Percentiles rank a stretch among this genome's conserved stretches.
Evolutionary conservation across 192 early-diverging fungal genomes (phyloP).

Genomic region (Rhizoclosmatium sp.): DNA sequence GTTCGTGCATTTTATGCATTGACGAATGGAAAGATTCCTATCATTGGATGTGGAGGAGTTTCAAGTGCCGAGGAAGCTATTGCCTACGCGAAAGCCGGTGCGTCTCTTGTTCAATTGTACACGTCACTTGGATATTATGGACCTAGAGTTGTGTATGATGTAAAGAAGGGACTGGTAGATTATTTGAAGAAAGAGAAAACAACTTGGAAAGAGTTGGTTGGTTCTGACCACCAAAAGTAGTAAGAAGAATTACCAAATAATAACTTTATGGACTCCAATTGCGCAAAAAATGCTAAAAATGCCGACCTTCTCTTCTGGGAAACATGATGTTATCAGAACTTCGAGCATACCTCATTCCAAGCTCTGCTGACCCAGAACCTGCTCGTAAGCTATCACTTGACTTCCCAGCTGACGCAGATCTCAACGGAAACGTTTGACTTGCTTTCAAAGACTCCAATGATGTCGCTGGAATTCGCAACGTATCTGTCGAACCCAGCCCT

Average conservation of each 20-base stretch:
- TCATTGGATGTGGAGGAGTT: constrained; percentile 92
- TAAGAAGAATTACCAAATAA: not conserved
- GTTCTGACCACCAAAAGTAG: constrained; percentile 45
- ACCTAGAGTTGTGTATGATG: constrained; percentile 76
- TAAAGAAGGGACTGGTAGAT: constrained; percentile 79
- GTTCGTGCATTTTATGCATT: constrained; percentile 72
- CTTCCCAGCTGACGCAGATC: not conserved
- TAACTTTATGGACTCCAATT: not conserved
- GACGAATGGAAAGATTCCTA: constrained; percentile 76
- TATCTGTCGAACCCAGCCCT: not conserved
- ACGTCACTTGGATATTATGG: constrained; percentile 79
- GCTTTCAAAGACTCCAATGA: not conserved
- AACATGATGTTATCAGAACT: constrained; percentile 25
- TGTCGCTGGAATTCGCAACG: not conserved
- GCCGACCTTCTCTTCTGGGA: constrained; percentile 15
- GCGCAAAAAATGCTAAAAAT: not conserved
- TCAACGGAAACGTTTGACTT: not conserved
- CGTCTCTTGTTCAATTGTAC: constrained; percentile 83
- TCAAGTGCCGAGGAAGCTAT: constrained; percentile 77
- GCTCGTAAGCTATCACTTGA: constrained; percentile 5
- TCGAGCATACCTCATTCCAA: not conserved
- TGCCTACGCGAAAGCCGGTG: constrained; percentile 83
- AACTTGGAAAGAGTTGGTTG: constrained; percentile 72
- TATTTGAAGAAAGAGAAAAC: constrained; percentile 68
- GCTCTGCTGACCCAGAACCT: not conserved